Evolutionary conservation across 148 eudicot species (phyloP).

Genomic region (Vaccinium vitisidaea): DNA sequence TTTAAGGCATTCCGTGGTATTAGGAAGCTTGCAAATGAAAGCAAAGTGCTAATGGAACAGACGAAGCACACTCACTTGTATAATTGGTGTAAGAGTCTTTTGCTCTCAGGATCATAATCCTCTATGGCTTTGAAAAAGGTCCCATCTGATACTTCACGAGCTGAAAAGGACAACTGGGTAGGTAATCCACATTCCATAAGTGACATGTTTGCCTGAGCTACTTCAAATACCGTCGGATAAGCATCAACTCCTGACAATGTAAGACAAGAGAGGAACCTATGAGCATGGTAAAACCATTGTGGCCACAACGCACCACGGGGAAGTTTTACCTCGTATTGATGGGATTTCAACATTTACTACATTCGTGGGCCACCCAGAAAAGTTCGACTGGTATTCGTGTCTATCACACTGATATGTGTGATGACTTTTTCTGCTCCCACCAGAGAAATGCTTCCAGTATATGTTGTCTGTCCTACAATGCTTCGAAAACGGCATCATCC

Average conservation of each 20-base stretch:
- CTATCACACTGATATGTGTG: slow-evolving; percentile 63
- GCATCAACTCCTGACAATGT: slow-evolving; percentile 53
- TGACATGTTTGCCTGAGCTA: slow-evolving; percentile 51
- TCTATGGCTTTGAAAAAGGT: slow-evolving; percentile 84
- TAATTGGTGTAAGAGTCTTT: slow-evolving; percentile 64
- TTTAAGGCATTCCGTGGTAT: not conserved
- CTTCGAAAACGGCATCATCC: slow-evolving; percentile 94
- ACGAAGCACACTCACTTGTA: slow-evolving; percentile 50
- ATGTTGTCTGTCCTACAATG: slow-evolving; percentile 66
- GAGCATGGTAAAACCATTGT: slow-evolving; percentile 9
- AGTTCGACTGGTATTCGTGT: slow-evolving; percentile 58
- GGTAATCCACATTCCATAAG: slow-evolving; percentile 77
- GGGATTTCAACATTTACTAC: slow-evolving; percentile 87
- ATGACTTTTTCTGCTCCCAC: slow-evolving; percentile 44
- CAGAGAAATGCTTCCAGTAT: slow-evolving; percentile 68
- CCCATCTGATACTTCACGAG: slow-evolving; percentile 88
- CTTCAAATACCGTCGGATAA: slow-evolving; percentile 61
- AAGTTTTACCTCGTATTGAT: slow-evolving; percentile 49
- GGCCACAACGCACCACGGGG: not conserved
- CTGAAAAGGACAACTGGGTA: slow-evolving; percentile 84
- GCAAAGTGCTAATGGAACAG: not conserved
- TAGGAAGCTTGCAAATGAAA: not conserved
- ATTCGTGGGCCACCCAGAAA: slow-evolving; percentile 96
- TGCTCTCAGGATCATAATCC: slow-evolving; percentile 89
- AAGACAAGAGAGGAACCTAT: slow-evolving; percentile 13